These are phyloP conservation scores for Teunomyces aglyptinius DNA, from an alignment of 805 yeast genomes.

Conservation along the genomic window DNA sequence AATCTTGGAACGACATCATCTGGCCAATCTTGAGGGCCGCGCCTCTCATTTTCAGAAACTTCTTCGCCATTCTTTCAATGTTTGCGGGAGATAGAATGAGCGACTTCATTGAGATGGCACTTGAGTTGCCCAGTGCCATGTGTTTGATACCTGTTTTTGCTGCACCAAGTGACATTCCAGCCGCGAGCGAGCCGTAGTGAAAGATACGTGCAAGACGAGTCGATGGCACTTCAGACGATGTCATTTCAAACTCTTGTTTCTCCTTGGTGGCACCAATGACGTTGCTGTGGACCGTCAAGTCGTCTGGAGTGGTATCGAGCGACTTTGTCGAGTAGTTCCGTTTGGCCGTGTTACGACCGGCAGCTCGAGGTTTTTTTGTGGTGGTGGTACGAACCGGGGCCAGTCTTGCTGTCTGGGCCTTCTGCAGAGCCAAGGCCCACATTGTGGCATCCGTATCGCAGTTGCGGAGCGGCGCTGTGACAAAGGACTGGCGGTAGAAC, in stretches of 20 bases:
- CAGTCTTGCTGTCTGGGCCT: constrained; percentile 5
- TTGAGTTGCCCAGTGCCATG: constrained; percentile 52
- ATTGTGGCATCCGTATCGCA: constrained; percentile 19
- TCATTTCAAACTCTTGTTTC: constrained; percentile 8
- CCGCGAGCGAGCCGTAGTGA: constrained; percentile 91
- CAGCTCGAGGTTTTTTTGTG: neutral
- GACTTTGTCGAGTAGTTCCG: constrained; percentile 9
- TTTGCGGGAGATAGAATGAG: constrained; percentile 76
- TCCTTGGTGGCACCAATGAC: constrained; percentile 6
- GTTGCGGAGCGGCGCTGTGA: constrained; percentile 18
- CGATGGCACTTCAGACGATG: constrained; percentile 74
- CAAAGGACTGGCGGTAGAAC: constrained; percentile 20
- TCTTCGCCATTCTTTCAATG: constrained; percentile 82
- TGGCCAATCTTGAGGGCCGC: constrained; percentile 98
- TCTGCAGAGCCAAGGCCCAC: constrained; percentile 20
- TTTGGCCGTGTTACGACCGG: neutral
- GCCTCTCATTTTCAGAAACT: constrained; percentile 94
- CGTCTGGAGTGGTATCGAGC: neutral
- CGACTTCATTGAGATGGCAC: constrained; percentile 49
- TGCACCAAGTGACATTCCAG: constrained; percentile 84
- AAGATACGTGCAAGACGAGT: constrained; percentile 84
- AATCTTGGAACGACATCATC: constrained; percentile 92
- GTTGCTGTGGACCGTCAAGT: neutral
- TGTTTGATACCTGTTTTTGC: constrained; percentile 74
- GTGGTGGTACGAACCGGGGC: neutral